These are phyloP conservation scores for Moesziomyces antarcticus DNA, from an alignment of 1,284 basidiomycete genomes.

Conservation along the genomic window DNA sequence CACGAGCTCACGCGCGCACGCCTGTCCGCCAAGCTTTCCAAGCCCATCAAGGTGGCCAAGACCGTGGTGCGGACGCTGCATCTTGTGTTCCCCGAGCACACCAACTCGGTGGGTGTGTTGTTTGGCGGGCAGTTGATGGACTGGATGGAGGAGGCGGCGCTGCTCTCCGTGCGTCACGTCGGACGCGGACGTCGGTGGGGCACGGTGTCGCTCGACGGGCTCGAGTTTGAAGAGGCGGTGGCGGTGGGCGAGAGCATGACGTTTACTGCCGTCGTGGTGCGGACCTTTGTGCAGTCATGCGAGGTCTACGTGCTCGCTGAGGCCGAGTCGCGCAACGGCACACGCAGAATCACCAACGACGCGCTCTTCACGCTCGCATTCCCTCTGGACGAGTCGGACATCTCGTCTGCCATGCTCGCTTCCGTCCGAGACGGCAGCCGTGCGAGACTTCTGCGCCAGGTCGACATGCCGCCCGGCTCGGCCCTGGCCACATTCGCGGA, in stretches of 20 bases:
- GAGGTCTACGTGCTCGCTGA: slow-evolving; percentile 57
- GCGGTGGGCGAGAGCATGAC: slow-evolving; percentile 54
- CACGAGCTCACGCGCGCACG: slow-evolving; percentile 14
- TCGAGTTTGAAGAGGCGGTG: slow-evolving; percentile 55
- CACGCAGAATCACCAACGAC: slow-evolving; percentile 52
- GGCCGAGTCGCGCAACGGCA: slow-evolving; percentile 50
- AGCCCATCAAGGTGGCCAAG: slow-evolving; percentile 45
- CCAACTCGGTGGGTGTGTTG: slow-evolving; percentile 50
- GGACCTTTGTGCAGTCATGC: slow-evolving; percentile 46
- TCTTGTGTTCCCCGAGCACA: slow-evolving; percentile 59
- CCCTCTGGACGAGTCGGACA: slow-evolving; percentile 28
- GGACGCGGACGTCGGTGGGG: slow-evolving; percentile 41
- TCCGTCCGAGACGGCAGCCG: slow-evolving; percentile 5
- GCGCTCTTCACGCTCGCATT: slow-evolving; percentile 56
- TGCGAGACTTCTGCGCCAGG: slow-evolving; percentile 19
- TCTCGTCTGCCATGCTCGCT: slow-evolving; percentile 5
- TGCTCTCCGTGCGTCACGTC: slow-evolving; percentile 45
- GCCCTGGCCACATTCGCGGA: slow-evolving; percentile 44
- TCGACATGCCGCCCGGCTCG: slow-evolving; percentile 40
- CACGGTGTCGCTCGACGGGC: slow-evolving; percentile 55
- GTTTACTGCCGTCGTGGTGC: slow-evolving; percentile 48
- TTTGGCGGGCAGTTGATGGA: slow-evolving; percentile 62
- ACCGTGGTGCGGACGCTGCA: slow-evolving; percentile 51
- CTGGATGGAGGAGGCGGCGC: slow-evolving; percentile 59
- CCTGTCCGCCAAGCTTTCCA: slow-evolving; percentile 23